Conservation (phyloP, 1,284 basidiomycete species). For the Tylopilus orsonianus region DNA sequence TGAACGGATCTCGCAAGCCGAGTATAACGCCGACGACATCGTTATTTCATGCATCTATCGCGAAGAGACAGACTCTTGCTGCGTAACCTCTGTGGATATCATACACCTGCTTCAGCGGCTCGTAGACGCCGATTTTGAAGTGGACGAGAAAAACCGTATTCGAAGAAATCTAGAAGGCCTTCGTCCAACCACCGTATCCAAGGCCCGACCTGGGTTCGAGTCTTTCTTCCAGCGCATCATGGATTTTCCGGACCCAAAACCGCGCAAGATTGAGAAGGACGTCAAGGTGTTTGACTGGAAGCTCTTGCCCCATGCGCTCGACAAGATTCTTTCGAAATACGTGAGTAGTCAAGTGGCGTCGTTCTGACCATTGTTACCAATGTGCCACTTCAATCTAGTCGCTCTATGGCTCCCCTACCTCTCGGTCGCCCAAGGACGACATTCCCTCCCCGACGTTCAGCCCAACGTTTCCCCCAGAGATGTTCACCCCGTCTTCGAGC, state of each 20-base stretch:
- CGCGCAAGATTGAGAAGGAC: slow-evolving; percentile 96
- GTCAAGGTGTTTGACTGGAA: slow-evolving; percentile 98
- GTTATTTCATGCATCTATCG: slow-evolving; percentile 91
- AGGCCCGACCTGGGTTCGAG: slow-evolving; percentile 78
- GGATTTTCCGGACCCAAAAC: slow-evolving; percentile 92
- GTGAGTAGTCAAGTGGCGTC: slow-evolving; percentile 55
- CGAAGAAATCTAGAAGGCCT: slow-evolving; percentile 92
- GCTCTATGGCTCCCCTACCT: slow-evolving; percentile 37
- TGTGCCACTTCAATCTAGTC: slow-evolving; percentile 37
- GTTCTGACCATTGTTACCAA: not conserved
- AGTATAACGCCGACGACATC: slow-evolving; percentile 55
- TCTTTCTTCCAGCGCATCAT: slow-evolving; percentile 93
- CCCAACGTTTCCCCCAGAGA: slow-evolving; percentile 5
- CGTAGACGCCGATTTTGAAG: slow-evolving; percentile 80
- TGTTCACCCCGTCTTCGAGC: not conserved
- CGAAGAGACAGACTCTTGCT: slow-evolving; percentile 75
- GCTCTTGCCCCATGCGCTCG: slow-evolving; percentile 74
- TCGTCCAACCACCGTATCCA: slow-evolving; percentile 87
- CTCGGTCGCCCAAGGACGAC: slow-evolving; percentile 10
- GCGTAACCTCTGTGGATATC: slow-evolving; percentile 92
- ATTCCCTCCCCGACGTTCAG: slow-evolving; percentile 2
- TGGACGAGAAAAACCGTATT: slow-evolving; percentile 97
- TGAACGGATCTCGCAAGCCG: slow-evolving; percentile 57
- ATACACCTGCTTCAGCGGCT: slow-evolving; percentile 91
- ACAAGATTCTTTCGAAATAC: slow-evolving; percentile 95